Conservation (phyloP, 345 rosid species). For the Anacardium occidentale region DNA sequence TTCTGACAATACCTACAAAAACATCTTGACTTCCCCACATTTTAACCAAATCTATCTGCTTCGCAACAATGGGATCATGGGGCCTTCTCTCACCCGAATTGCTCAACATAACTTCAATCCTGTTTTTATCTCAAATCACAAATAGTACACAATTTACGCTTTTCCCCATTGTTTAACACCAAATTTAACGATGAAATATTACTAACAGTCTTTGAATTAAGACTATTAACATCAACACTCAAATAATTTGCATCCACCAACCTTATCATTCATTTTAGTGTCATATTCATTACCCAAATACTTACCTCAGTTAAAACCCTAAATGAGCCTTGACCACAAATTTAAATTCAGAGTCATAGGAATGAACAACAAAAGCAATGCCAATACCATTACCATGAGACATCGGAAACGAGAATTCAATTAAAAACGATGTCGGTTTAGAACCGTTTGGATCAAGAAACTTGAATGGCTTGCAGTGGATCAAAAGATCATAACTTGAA, state of each 20-base stretch:
- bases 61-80: constrained; percentile 33
- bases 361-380: constrained; percentile 43
- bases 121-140: constrained; percentile 47
- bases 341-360: constrained; percentile 28
- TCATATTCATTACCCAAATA: constrained; percentile 46
- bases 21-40: constrained; percentile 46
- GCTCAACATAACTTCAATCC: constrained; percentile 48
- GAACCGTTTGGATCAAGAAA: constrained; percentile 17
- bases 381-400: constrained; percentile 38
- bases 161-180: constrained; percentile 40
- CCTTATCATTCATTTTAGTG: constrained; percentile 29
- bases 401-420: constrained; percentile 40
- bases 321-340: constrained; percentile 30
- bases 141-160: constrained; percentile 52
- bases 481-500: constrained; percentile 38
- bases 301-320: constrained; percentile 27
- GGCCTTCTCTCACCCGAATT: constrained; percentile 40
- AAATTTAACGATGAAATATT: constrained; percentile 28
- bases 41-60: constrained; percentile 32
- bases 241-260: constrained; percentile 36
- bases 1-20: constrained; percentile 38
- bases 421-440: constrained; percentile 36
- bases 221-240: constrained; percentile 30
- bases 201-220: constrained; percentile 31
- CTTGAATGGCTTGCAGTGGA: constrained; percentile 37